Base-by-base conservation (phyloP, 2,329 filamentous ascomycete species). In the Parafenestella ontariensis region DNA sequence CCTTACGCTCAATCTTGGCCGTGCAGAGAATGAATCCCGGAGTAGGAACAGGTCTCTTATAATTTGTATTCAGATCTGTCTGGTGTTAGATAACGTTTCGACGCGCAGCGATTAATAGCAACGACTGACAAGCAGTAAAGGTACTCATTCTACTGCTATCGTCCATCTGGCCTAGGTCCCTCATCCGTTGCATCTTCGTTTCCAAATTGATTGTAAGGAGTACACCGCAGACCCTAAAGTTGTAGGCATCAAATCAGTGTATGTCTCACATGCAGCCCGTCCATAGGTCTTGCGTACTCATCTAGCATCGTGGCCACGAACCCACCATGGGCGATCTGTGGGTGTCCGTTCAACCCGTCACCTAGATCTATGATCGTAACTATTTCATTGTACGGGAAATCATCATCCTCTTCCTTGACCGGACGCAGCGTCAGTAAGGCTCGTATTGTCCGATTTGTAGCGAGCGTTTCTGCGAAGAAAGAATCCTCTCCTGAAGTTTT, bases 301-400 rank as follows among this genome's bases (percentile, higher is more conserved):
- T 89, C 86, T 20, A 89, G 68, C n/a, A 88, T 66, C 0, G 82
- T 79, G 8, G 80, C 79, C 6, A 84, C 78, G 26, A 88, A 79
- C 1, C 86, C 86, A 18, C 86, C 85, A 66, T 89, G 86, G 9
- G 78, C 74, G 6, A 84, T 76, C 3, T 76, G 70, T 1, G 81
- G 73, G 60, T 82, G 82, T 2, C 86, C 86, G 58, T 85, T 83
- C 50, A 88, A 60, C 17, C 79, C 81, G 10, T 75, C 63, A 1
- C 83, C 85, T 1, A 88, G 24, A n/a, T 75, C 71, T 45, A 79
- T 61, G 7, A 82, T 65, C 1, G 71, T 73, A 28, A 58, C 64
- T n/a, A 79, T 65, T 61, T 79, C 73, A 21, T 58, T 60, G 49
- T 76, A 74, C n/a, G 49, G 45, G 39, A 64, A 52, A 10, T 63